Evolutionary conservation across 129 eudicot genomes (phyloP).

Genomic region (Pulicaria dysenterica): DNA sequence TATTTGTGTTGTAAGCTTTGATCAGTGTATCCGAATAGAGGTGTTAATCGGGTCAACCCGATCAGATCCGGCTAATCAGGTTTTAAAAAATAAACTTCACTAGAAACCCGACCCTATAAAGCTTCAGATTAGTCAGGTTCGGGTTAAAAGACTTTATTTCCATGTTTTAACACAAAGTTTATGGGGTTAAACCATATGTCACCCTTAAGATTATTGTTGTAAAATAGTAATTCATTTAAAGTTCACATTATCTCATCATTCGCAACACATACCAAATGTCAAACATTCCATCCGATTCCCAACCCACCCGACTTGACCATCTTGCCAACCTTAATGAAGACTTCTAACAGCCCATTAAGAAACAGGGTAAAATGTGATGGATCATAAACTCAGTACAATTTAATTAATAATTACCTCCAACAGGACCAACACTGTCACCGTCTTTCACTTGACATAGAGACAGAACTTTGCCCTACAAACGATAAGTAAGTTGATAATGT

Average conservation of each 20-base stretch:
- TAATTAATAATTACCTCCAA: conserved; percentile 50
- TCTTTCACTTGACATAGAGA: conserved; percentile 67
- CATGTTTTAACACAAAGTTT: no score
- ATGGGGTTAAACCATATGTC: no score
- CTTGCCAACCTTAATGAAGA: conserved; percentile 1
- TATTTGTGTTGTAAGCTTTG: no score
- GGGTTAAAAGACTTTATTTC: no score
- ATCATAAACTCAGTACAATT: neutral
- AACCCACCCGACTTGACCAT: neutral
- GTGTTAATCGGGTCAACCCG: no score
- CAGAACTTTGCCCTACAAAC: conserved; percentile 70
- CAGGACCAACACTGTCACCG: conserved; percentile 41
- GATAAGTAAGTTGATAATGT: neutral
- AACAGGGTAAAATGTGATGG: conserved; percentile 19
- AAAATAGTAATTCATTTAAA: neutral
- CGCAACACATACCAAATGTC: no score
- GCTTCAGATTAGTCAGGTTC: no score
- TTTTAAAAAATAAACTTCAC: no score
- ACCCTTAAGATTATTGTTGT: neutral
- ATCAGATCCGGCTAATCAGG: no score
- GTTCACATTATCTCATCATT: no score
- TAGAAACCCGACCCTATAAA: no score
- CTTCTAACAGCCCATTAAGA: neutral
- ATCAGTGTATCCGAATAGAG: no score
- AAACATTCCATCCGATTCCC: neutral